Conservation (phyloP, 768 basidiomycete species). For the Russula sp. region DNA sequence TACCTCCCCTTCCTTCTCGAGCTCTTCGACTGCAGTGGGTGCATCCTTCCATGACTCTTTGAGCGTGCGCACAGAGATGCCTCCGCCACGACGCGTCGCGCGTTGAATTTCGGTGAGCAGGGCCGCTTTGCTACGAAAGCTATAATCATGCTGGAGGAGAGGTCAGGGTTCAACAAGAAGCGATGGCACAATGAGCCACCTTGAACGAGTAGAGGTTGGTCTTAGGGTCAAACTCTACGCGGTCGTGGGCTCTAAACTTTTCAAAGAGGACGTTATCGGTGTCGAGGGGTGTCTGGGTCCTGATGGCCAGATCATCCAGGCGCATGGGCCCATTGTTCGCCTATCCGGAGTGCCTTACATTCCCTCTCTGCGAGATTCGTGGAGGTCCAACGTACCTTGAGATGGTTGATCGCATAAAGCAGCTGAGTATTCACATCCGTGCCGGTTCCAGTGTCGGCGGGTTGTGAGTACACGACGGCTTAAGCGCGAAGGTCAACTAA, state of each 20-base stretch:
- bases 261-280: constrained; percentile 66
- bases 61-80: constrained; percentile 74
- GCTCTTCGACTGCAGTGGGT: constrained; percentile 74
- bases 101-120: constrained; percentile 83
- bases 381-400: constrained; percentile 50
- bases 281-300: constrained; percentile 72
- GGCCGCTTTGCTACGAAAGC: constrained; percentile 78
- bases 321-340: constrained; percentile 76
- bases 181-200: constrained; percentile 37
- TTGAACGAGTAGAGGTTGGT: constrained; percentile 85
- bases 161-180: constrained; percentile 14
- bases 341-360: constrained; percentile 30
- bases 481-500: constrained; percentile 22
- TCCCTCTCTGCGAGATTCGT: not conserved
- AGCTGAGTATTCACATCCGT: constrained; percentile 82
- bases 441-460: constrained; percentile 78
- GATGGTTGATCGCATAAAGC: constrained; percentile 73
- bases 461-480: constrained; percentile 83
- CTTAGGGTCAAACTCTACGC: constrained; percentile 72
- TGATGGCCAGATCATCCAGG: constrained; percentile 79
- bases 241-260: constrained; percentile 77
- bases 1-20: constrained; percentile 86
- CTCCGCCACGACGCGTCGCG: constrained; percentile 76
- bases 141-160: constrained; percentile 68
- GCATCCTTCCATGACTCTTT: constrained; percentile 93